These are phyloP conservation scores for Colletotrichum zoysiae DNA, from an alignment of 2,329 filamentous ascomycete species.

Conservation along the genomic window DNA sequence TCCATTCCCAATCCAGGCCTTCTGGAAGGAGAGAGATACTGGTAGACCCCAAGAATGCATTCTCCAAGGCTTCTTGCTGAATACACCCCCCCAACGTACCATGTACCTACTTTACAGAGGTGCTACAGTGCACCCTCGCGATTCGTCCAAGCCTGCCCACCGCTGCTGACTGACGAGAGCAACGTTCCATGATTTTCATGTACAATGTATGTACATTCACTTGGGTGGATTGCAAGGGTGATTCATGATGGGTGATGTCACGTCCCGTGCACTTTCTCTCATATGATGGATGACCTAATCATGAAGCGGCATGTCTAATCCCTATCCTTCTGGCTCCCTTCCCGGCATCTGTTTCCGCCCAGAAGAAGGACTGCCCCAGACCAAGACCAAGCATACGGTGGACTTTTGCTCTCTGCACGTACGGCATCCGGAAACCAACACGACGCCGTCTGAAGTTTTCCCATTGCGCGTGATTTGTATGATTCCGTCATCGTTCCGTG, in stretches of 20 bases:
- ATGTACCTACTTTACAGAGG: too few relatives aligned
- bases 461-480: background rate
- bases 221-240: background rate
- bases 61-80: background rate
- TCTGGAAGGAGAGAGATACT: background rate
- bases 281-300: background rate
- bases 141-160: background rate
- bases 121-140: too few relatives aligned
- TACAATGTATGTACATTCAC: background rate
- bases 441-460: background rate
- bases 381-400: background rate
- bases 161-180: background rate
- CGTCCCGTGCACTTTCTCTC: background rate
- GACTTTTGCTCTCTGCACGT: background rate
- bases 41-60: background rate
- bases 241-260: background rate
- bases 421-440: background rate
- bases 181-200: background rate
- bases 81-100: too few relatives aligned
- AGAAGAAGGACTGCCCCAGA: background rate
- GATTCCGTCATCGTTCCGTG: constrained; percentile 5
- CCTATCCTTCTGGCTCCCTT: background rate
- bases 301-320: background rate
- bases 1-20: background rate
- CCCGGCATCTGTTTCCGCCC: background rate